phyloP scores from a whole-genome alignment of 1,139 yeast genomes.

The Kodamaea suecica region DNA sequence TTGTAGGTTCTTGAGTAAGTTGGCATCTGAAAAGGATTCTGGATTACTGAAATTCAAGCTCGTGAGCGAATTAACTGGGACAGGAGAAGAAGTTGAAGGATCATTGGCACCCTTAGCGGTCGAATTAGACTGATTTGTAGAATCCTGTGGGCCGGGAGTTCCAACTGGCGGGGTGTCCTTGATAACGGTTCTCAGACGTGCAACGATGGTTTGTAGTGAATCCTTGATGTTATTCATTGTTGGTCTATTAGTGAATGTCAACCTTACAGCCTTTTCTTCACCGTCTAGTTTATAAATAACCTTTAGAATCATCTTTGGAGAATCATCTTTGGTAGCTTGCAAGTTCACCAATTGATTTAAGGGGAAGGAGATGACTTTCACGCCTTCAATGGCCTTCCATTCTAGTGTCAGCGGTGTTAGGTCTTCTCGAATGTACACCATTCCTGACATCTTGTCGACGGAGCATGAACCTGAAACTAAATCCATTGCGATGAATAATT shows the following conservation, averaged over 20 bases:
- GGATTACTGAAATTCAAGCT: conserved; percentile 14
- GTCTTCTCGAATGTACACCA: conserved; percentile 64
- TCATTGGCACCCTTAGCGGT: conserved; percentile 7
- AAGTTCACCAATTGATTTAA: conserved; percentile 56
- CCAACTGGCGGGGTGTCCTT: conserved; percentile 19
- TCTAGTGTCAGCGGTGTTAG: conserved; percentile 58
- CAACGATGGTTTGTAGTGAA: conserved; percentile 66
- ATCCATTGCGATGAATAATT: conserved; percentile 22
- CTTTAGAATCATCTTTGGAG: conserved; percentile 67
- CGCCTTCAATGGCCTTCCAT: conserved; percentile 71
- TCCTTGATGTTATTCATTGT: conserved; percentile 75
- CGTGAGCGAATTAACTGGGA: not conserved
- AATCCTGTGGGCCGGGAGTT: conserved; percentile 3
- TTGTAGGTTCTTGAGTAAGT: conserved; percentile 61
- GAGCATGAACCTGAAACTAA: conserved; percentile 63
- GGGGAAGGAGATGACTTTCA: conserved; percentile 45
- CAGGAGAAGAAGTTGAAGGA: conserved; percentile 2
- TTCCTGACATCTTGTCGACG: conserved; percentile 64
- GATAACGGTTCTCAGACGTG: conserved; percentile 56
- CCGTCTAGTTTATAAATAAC: conserved; percentile 44
- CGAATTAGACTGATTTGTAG: conserved; percentile 9
- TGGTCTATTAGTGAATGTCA: conserved; percentile 67
- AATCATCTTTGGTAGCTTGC: conserved; percentile 71
- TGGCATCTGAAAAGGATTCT: conserved; percentile 34
- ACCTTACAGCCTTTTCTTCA: conserved; percentile 46